These are phyloP conservation scores for Talaromyces liani DNA, from an alignment of 495 filamentous ascomycete species.

Conservation along the genomic window DNA sequence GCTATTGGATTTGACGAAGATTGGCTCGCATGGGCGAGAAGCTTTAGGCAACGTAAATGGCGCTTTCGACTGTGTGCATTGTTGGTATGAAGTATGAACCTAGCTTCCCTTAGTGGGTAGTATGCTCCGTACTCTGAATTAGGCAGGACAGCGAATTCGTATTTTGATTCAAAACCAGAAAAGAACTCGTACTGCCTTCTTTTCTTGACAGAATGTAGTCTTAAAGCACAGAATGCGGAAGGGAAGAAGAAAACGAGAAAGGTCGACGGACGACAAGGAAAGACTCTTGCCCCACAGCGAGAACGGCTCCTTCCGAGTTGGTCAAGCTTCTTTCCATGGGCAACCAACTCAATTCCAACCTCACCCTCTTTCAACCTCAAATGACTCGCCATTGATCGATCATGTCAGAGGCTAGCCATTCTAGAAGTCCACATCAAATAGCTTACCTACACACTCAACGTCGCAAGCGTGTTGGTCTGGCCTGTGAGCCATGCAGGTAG, in stretches of 20 bases:
- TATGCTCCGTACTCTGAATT: not conserved
- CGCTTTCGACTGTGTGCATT: not conserved
- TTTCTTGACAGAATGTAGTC: not conserved
- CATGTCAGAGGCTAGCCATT: not conserved
- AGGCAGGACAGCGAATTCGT: not conserved
- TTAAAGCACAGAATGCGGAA: not conserved
- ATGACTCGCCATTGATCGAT: not conserved
- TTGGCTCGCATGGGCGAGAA: not conserved
- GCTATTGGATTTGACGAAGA: not conserved
- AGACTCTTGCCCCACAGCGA: not conserved
- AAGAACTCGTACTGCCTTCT: not conserved
- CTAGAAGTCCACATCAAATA: not conserved
- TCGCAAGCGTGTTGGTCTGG: constrained; percentile 35
- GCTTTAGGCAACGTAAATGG: not conserved
- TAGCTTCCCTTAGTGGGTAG: not conserved
- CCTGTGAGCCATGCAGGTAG: constrained; percentile 45
- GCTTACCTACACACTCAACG: not conserved
- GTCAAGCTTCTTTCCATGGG: not conserved
- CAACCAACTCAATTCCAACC: not conserved
- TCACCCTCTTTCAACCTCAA: not conserved
- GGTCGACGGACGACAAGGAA: not conserved
- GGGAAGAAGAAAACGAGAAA: not conserved
- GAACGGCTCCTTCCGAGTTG: not conserved
- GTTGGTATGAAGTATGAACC: not conserved
- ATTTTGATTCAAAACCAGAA: not conserved